Conservation (phyloP, 1,139 yeast species). For the Sugiyamaella castrensis region DNA sequence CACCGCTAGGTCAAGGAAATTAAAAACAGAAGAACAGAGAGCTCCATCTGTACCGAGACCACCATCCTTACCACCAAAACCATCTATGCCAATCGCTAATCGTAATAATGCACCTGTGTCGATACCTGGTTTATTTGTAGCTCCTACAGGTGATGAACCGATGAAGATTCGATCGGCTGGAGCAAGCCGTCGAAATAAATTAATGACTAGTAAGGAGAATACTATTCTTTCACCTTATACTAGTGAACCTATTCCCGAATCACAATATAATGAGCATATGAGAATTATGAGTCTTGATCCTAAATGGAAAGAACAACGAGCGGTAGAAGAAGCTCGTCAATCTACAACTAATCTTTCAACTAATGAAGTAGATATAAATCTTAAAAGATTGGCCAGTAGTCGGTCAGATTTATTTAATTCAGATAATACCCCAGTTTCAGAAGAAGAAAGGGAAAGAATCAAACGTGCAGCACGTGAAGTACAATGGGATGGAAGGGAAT, state of each 20-base stretch:
- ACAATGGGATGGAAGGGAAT: slow-evolving; percentile 34
- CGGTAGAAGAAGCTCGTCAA: slow-evolving; percentile 57
- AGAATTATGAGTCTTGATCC: slow-evolving; percentile 76
- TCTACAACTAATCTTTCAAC: slow-evolving; percentile 61
- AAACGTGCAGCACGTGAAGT: slow-evolving; percentile 25
- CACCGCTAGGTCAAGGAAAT: neutral
- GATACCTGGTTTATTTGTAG: neutral
- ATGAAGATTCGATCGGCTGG: slow-evolving; percentile 71
- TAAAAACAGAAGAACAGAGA: neutral
- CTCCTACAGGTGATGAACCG: neutral
- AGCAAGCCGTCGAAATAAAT: slow-evolving; percentile 52
- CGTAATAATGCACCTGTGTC: too few species aligned
- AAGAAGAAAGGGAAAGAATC: slow-evolving; percentile 19
- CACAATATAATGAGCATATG: slow-evolving; percentile 70
- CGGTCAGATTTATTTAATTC: slow-evolving; percentile 25
- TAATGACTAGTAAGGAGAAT: slow-evolving; percentile 31
- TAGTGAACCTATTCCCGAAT: slow-evolving; percentile 64
- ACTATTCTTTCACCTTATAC: slow-evolving; percentile 71
- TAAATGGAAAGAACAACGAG: slow-evolving; percentile 66
- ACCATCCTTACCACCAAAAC: too few species aligned
- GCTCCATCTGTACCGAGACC: neutral
- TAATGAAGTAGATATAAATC: slow-evolving; percentile 70
- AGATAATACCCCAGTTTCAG: slow-evolving; percentile 11
- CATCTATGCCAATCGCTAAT: too few species aligned
- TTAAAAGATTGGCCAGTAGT: slow-evolving; percentile 55